These are phyloP conservation scores for Ilex asprella DNA, from an alignment of 257 asterid genomes.

Conservation along the genomic window DNA sequence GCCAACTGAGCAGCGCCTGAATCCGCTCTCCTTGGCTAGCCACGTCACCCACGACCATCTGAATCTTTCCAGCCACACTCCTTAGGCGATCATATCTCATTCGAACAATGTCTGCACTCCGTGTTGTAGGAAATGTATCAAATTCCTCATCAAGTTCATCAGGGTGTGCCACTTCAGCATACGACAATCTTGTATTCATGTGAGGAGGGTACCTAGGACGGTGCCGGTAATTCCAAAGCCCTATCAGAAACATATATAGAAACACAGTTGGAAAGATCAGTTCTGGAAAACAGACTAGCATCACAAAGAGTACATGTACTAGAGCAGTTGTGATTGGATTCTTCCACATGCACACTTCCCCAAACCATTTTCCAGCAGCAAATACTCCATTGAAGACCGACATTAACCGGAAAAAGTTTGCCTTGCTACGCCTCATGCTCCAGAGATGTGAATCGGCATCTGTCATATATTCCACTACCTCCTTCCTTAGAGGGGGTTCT, in stretches of 20 bases:
- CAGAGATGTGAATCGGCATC: constrained; percentile 14
- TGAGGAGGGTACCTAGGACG: constrained; percentile 20
- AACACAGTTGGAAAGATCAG: constrained; percentile 16
- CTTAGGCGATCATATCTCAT: constrained; percentile 25
- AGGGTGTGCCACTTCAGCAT: constrained; percentile 12
- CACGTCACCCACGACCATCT: constrained; percentile 19
- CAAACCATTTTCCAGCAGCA: constrained; percentile 14
- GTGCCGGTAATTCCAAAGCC: constrained; percentile 13
- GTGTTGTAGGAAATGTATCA: constrained; percentile 18
- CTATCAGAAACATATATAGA: constrained; percentile 14
- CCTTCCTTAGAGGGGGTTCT: constrained; percentile 19
- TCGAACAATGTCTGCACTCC: constrained; percentile 8
- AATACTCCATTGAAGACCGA: constrained; percentile 9
- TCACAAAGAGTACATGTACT: constrained; percentile 13
- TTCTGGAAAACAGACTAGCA: constrained; percentile 12
- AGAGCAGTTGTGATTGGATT: constrained; percentile 13
- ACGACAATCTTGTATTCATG: constrained; percentile 14
- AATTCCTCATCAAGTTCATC: constrained; percentile 21
- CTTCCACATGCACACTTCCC: constrained; percentile 15
- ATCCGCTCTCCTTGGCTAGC: constrained; percentile 20
- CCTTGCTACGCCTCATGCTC: constrained; percentile 21
- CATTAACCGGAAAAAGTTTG: constrained; percentile 12
- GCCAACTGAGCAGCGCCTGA: constrained; percentile 17
- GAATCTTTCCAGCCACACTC: constrained; percentile 14
- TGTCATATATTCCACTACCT: constrained; percentile 17